Evolutionary conservation across 345 rosid genomes (phyloP), one percentile per base, ranked within the genome.

Genomic region (Brassica carinata): DNA sequence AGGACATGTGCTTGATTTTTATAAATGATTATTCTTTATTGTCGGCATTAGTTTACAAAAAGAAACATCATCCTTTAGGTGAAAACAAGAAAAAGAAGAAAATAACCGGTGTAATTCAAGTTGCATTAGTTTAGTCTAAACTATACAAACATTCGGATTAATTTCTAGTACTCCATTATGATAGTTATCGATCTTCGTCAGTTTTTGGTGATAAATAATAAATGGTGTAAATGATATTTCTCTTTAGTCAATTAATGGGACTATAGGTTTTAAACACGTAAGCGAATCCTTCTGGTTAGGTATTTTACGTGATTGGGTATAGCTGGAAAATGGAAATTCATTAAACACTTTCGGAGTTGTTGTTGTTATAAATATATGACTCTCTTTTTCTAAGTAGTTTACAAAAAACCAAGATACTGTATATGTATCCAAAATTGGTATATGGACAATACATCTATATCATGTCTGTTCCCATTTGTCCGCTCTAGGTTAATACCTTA

Each of bases 1-100:
- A 34, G 23, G 31, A n/a, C 73, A 58, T 68, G 45, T 68, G 79
- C 13, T 53, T 75, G 17, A 8, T 33, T 4, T 43, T 17, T 74
- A 6, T 64, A 30, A 61, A 11, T 6, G n/a, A 7, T 7, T 11
- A 30, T 43, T 45, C 11, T 74, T 74, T 65, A 13, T 2, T 23
- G 5, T 75, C 53, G 67, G 78, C 19, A 17, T 48, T 45, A 3
- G 45, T 27, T 26, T 45, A 69, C 7, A 7, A 45, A 69, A 63
- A 63, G 13, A 15, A 17, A 10, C n/a, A 64, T 51, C 30, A 51
- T 64, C 5, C 13, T 45, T 45, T 6, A 45, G 45, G 77, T 45
- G 36, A 48, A 29, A 7, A n/a, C 6, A 15, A 0, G 8, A 55
- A 55, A 18, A 51, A 51, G 18, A 19, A 67, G 10, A 17, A 18